Evolutionary conservation across 352 stramenopile species (phyloP).

Genomic region (Globisporangium mamillatum): DNA sequence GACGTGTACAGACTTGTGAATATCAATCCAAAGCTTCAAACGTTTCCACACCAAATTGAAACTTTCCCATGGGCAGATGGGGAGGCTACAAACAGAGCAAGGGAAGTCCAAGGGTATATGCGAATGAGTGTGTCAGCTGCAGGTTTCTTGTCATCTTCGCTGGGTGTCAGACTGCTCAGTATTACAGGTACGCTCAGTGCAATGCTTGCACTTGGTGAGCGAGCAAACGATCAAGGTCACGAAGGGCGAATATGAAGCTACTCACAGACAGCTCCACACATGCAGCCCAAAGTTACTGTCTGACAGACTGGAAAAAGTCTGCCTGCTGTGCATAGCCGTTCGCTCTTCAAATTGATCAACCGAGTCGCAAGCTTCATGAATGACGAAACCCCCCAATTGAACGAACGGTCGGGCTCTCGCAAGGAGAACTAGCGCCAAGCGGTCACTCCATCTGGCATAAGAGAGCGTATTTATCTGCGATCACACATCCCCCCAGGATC

Average conservation of each 20-base stretch:
- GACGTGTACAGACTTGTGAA: not conserved
- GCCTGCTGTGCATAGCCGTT: not conserved
- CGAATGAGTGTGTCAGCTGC: not conserved
- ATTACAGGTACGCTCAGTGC: not conserved
- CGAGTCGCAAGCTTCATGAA: not conserved
- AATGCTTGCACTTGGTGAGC: not conserved
- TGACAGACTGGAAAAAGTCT: not conserved
- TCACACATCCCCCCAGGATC: not conserved
- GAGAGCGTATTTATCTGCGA: not conserved
- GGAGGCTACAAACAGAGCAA: conserved; percentile 5
- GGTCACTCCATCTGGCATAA: not conserved
- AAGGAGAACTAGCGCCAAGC: not conserved
- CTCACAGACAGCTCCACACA: not conserved
- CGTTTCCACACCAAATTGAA: not conserved
- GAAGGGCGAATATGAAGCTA: not conserved
- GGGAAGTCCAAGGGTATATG: not conserved
- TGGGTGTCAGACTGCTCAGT: not conserved
- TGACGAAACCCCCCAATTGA: not conserved
- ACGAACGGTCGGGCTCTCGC: not conserved
- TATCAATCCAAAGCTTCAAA: not conserved
- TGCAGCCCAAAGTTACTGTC: not conserved
- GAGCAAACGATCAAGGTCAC: not conserved
- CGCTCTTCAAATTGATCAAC: not conserved
- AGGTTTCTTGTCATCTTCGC: not conserved
- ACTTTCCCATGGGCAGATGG: not conserved